Base-by-base conservation (phyloP, 306 rosid genomes). In the Rubus idaeus region DNA sequence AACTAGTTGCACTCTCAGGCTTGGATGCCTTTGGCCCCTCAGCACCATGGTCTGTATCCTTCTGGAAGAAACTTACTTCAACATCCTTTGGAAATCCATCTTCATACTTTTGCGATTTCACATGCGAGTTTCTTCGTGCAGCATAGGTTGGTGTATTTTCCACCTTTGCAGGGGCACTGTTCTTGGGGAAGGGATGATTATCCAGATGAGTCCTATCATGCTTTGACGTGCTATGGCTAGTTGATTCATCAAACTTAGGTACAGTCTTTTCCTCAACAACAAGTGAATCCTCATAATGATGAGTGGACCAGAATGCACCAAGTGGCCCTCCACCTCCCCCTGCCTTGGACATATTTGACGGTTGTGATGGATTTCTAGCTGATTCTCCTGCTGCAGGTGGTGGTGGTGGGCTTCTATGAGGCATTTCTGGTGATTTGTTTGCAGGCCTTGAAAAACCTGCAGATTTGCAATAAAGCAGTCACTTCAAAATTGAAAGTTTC, bases 221-320 rank as follows among this genome's bases (percentile, higher is more conserved):
- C 82, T 86, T 88, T 46, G 73, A 56, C 20, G 88, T 60, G 23
- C 76, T 76, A 76, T 81, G 86, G 78, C 84, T 75, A 61, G 87
- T 74, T 53, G 89, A 82, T 69, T 92, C 98, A 74, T 92, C 97
- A 81, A 87, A 90, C 78, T 82, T 51, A 30, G 90, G 86, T 60
- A 74, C 79, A 37, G 80, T 80, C 83, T 84, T 77, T 62, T 84
- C 94, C 81, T 86, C 89, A 14, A 77, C 56, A 40, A 68, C 78
- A 69, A 66, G 63, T 20, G 91, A 79, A 37, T 86, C 88, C 73
- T 82, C 84, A 46, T 92, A 97, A 80, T 95, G 98, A 83, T 82
- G 82, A 51, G 93, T 86, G 73, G 96, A 90, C 99, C 99, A 92
- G 87, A 92, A 95, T 46, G 92, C 97, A 71, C 98, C 98, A 81